A percentile compares a stretch with the other conserved stretches of the same genome.
Conservation (phyloP, 2,329 filamentous ascomycete species). For the Curvularia hawaiiensis region DNA sequence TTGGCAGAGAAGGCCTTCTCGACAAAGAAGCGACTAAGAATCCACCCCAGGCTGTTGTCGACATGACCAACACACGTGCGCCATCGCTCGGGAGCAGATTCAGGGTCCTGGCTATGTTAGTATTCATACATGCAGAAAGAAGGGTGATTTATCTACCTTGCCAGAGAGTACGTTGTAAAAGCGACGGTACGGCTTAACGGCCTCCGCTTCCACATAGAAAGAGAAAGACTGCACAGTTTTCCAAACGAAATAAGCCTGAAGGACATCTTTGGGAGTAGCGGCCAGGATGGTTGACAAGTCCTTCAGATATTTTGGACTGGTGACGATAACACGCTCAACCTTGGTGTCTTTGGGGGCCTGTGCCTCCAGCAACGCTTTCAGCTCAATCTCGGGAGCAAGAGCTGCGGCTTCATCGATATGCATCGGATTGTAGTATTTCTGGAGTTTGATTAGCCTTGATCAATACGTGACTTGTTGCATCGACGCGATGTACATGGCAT, state of each 20-base stretch:
- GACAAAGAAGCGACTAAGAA: conserved; percentile 72
- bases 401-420: conserved; percentile 60
- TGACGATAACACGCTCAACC: conserved; percentile 61
- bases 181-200: conserved; percentile 62
- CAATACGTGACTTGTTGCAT: neutral
- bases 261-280: conserved; percentile 58
- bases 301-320: conserved; percentile 65
- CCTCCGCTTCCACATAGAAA: conserved; percentile 62
- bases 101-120: conserved; percentile 54
- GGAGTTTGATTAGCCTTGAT: neutral
- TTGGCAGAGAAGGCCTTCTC: conserved; percentile 70
- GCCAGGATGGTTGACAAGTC: conserved; percentile 62
- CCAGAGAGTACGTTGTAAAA: conserved; percentile 67
- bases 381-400: conserved; percentile 61
- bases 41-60: conserved; percentile 67
- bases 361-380: conserved; percentile 58
- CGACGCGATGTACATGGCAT: neutral
- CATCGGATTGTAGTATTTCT: conserved; percentile 69
- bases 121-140: neutral
- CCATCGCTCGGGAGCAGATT: conserved; percentile 69
- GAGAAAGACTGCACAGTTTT: conserved; percentile 63
- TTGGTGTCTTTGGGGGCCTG: conserved; percentile 59
- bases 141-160: conserved; percentile 41
- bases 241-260: conserved; percentile 70
- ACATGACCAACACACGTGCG: conserved; percentile 65